Conservation (phyloP, 1,139 yeast species). For the Geotrichum phurueaensis region DNA sequence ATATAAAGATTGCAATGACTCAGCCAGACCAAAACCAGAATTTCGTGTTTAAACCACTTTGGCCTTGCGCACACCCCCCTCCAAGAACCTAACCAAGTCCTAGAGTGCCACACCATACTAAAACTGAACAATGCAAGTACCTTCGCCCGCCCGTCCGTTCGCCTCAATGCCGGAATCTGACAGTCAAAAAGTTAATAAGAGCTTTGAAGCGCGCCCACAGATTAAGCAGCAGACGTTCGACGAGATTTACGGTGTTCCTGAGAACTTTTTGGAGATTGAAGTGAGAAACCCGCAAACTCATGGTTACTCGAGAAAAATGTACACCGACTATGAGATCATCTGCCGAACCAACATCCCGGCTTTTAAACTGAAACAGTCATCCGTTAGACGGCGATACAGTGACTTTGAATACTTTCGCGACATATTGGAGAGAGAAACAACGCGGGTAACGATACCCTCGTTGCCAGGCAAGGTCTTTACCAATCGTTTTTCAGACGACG, state of each 20-base stretch:
- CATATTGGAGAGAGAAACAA: conserved; percentile 66
- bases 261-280: conserved; percentile 87
- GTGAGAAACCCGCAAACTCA: conserved; percentile 76
- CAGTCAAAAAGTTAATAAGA: conserved; percentile 20
- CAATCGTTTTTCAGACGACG: conserved; percentile 73
- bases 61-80: background rate
- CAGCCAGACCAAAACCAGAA: background rate
- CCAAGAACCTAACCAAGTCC: background rate
- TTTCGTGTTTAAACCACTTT: background rate
- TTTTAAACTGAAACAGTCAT: conserved; percentile 58
- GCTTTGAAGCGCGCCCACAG: conserved; percentile 38
- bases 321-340: conserved; percentile 85
- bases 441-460: conserved; percentile 75
- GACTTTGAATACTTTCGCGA: conserved; percentile 82
- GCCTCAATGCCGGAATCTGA: conserved; percentile 18
- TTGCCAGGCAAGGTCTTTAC: conserved; percentile 79
- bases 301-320: conserved; percentile 57
- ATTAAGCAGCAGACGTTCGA: conserved; percentile 62
- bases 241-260: conserved; percentile 90
- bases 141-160: conserved; percentile 18
- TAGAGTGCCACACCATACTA: background rate
- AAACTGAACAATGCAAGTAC: conserved; percentile 6
- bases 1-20: background rate
- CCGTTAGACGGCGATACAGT: conserved; percentile 79
- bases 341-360: conserved; percentile 78